phyloP scores from a whole-genome alignment of 176 grass and related monocot genomes.

The Cenchrus purpureus region DNA sequence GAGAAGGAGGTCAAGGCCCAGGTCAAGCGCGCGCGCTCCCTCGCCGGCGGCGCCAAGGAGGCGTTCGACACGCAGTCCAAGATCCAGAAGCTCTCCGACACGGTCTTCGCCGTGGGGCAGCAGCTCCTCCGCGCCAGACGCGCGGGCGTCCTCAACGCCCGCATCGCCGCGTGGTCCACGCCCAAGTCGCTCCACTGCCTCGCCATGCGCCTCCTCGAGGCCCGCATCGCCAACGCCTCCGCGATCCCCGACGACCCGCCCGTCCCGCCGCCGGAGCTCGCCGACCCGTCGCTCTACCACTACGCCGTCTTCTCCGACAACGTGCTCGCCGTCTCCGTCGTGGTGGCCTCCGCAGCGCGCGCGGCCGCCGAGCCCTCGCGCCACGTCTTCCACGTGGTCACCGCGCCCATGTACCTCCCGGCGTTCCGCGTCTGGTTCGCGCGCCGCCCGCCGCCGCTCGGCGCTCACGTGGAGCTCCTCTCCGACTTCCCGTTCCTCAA shows the following conservation, averaged over 20 bases:
- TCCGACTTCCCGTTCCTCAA: slow-evolving; percentile 73
- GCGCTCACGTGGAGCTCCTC: slow-evolving; percentile 60
- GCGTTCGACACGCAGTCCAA: slow-evolving; percentile 90
- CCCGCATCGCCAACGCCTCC: slow-evolving; percentile 69
- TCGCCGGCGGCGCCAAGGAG: slow-evolving; percentile 78
- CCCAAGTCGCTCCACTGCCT: slow-evolving; percentile 97
- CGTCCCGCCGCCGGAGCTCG: slow-evolving; percentile 26
- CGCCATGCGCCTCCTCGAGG: slow-evolving; percentile 82
- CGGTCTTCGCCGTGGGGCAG: slow-evolving; percentile 79
- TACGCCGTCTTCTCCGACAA: slow-evolving; percentile 87
- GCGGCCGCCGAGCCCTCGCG: slow-evolving; percentile 63
- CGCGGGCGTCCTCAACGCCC: slow-evolving; percentile 63
- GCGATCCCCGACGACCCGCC: slow-evolving; percentile 29
- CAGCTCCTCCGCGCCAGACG: slow-evolving; percentile 75
- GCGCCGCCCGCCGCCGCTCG: slow-evolving; percentile 58
- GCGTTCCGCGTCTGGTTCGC: slow-evolving; percentile 91
- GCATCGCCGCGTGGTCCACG: slow-evolving; percentile 84
- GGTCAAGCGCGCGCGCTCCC: slow-evolving; percentile 74
- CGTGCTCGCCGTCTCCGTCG: slow-evolving; percentile 76
- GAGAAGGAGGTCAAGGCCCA: slow-evolving; percentile 72
- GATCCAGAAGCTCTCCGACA: slow-evolving; percentile 90
- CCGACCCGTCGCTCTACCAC: slow-evolving; percentile 71
- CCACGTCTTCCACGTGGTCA: slow-evolving; percentile 81
- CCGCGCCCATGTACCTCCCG: slow-evolving; percentile 77
- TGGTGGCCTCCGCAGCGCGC: slow-evolving; percentile 74